Conservation (phyloP, 2,329 filamentous ascomycete species). For the Paracoccidioides brasiliensis region DNA sequence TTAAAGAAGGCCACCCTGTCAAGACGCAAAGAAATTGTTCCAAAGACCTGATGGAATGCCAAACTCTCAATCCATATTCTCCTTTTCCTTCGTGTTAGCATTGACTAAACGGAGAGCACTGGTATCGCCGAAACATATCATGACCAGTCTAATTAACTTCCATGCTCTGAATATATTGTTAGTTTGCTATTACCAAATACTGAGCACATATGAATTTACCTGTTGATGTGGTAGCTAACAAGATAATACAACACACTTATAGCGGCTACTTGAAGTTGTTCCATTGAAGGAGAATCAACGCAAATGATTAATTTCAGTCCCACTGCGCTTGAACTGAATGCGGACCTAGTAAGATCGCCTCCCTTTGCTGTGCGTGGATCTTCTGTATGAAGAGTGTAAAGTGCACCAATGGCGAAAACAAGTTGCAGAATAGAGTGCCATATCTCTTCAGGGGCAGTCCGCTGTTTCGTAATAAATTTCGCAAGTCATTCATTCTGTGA, state of each 20-base stretch:
- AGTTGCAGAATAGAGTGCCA: slow-evolving; percentile 29
- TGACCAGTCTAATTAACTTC: slow-evolving; percentile 22
- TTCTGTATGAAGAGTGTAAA: slow-evolving; percentile 20
- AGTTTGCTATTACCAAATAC: background rate
- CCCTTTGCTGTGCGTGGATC: slow-evolving; percentile 16
- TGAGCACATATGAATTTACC: slow-evolving; percentile 18
- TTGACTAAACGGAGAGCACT: slow-evolving; percentile 28
- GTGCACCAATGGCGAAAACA: slow-evolving; percentile 30
- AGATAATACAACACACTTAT: slow-evolving; percentile 29
- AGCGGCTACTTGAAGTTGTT: slow-evolving; percentile 25
- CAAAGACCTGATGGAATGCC: slow-evolving; percentile 28
- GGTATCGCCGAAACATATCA: slow-evolving; percentile 22
- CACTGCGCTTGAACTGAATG: slow-evolving; percentile 23
- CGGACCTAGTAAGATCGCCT: slow-evolving; percentile 26
- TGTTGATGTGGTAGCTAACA: slow-evolving; percentile 26
- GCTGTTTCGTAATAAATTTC: slow-evolving; percentile 15
- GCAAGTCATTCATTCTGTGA: slow-evolving; percentile 22
- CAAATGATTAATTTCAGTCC: slow-evolving; percentile 17
- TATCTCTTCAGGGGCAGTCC: slow-evolving; percentile 11
- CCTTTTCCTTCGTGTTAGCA: slow-evolving; percentile 18
- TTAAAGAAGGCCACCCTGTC: slow-evolving; percentile 25
- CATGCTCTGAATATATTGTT: slow-evolving; percentile 20
- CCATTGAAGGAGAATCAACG: slow-evolving; percentile 21
- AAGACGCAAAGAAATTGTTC: slow-evolving; percentile 24
- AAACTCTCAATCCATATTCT: slow-evolving; percentile 24